A percentile compares a stretch with the other conserved stretches of the same genome.
Conservation (phyloP, 352 stramenopile species). For the Globisporangium nunn region DNA sequence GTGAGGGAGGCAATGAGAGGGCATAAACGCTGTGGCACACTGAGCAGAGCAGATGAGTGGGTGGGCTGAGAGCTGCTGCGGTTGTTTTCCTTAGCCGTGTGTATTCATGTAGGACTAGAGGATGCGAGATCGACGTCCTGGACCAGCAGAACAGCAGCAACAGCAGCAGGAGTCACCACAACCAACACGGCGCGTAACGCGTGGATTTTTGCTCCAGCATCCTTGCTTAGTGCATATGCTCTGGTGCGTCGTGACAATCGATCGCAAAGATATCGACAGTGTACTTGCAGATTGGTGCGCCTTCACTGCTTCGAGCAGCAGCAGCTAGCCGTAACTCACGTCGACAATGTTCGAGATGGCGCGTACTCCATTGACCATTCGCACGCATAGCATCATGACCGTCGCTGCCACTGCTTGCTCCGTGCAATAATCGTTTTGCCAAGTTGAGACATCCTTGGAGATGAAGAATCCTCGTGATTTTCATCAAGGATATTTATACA, state of each 20-base stretch:
- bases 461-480: too few relatives aligned
- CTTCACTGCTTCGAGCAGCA: slow-evolving; percentile 40
- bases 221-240: neutral
- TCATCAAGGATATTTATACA: slow-evolving; percentile 9
- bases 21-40: neutral
- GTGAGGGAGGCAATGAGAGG: slow-evolving; percentile 11
- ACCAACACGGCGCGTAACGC: neutral
- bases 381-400: slow-evolving; percentile 11
- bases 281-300: slow-evolving; percentile 22
- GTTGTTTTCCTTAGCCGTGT: neutral
- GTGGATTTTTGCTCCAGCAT: too few relatives aligned
- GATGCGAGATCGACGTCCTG: slow-evolving; percentile 2
- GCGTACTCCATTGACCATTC: slow-evolving; percentile 18
- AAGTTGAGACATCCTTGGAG: too few relatives aligned
- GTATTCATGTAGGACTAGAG: slow-evolving; percentile 7
- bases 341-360: slow-evolving; percentile 34
- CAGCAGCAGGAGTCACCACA: neutral
- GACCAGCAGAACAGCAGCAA: slow-evolving; percentile 1
- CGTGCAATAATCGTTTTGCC: too few relatives aligned
- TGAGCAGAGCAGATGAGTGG: too few relatives aligned
- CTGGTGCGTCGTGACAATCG: neutral
- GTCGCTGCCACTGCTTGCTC: slow-evolving; percentile 12
- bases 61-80: neutral
- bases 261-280: slow-evolving; percentile 19
- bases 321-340: slow-evolving; percentile 28